Conservation (phyloP, 2,329 filamentous ascomycete species). For the Sarocladium kiliense region DNA sequence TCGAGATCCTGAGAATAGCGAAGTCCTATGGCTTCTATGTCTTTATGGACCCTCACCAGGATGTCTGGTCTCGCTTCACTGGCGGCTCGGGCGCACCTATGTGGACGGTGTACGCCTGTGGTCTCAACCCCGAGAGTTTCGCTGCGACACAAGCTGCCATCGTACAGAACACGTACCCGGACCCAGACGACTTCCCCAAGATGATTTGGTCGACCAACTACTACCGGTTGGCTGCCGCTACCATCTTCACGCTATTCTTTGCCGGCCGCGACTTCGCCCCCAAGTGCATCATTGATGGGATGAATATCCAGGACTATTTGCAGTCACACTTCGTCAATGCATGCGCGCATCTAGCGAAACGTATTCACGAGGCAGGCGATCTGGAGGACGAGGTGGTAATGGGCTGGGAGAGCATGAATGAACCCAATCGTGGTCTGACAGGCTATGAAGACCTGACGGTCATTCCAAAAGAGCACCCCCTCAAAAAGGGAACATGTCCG, state of each 20-base stretch:
- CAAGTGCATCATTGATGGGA: conserved; percentile 88
- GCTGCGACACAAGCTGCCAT: conserved; percentile 83
- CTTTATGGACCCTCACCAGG: conserved; percentile 98
- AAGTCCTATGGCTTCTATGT: conserved; percentile 92
- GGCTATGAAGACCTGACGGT: conserved; percentile 76
- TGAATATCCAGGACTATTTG: conserved; percentile 95
- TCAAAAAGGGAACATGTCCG: conserved; percentile 89
- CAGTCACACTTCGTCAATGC: conserved; percentile 81
- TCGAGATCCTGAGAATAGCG: conserved; percentile 74
- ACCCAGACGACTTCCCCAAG: conserved; percentile 84
- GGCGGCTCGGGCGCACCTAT: conserved; percentile 94
- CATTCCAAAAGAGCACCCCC: conserved; percentile 79
- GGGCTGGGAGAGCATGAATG: conserved; percentile 95
- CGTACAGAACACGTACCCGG: conserved; percentile 88
- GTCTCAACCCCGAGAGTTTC: conserved; percentile 82
- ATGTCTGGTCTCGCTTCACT: conserved; percentile 94
- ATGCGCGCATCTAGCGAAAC: conserved; percentile 72
- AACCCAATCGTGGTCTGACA: conserved; percentile 84
- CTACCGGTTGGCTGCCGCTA: conserved; percentile 76
- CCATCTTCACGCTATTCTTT: conserved; percentile 93
- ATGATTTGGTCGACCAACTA: conserved; percentile 99
- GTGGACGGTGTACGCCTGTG: conserved; percentile 96
- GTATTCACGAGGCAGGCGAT: conserved; percentile 85
- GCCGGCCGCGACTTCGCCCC: conserved; percentile 87
- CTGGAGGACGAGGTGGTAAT: conserved; percentile 82